phyloP scores from a whole-genome alignment of 306 rosid species.

The Prinsepia uniflora region DNA sequence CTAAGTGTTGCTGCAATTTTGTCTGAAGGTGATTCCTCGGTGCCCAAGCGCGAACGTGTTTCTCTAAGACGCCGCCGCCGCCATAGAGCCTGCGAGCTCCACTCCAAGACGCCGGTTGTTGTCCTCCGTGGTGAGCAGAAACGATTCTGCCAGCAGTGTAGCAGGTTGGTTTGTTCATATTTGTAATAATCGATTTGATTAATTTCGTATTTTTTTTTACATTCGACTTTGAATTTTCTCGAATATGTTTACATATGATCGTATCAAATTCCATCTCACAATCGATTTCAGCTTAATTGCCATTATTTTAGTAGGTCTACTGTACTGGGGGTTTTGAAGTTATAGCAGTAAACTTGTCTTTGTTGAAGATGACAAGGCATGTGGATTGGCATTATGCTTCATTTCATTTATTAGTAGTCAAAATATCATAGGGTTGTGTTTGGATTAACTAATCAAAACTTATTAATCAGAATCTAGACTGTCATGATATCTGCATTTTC shows the following conservation, averaged over 20 bases:
- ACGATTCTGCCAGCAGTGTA: too few species aligned
- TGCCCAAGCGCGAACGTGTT: too few species aligned
- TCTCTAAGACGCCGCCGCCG: too few species aligned
- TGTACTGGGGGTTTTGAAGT: too few species aligned
- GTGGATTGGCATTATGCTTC: constrained; percentile 8
- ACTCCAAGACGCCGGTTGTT: constrained; percentile 43
- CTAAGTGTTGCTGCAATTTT: too few species aligned
- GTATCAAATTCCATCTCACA: too few species aligned
- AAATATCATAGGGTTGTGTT: not conserved
- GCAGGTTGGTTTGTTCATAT: constrained; percentile 31
- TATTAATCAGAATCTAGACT: constrained; percentile 7
- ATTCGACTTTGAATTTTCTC: too few species aligned
- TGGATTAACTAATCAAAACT: constrained; percentile 15
- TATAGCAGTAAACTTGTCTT: constrained; percentile 14
- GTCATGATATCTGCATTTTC: constrained; percentile 3
- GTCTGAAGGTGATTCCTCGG: too few species aligned
- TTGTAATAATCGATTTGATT: not conserved
- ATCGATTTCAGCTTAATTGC: too few species aligned
- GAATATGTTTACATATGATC: not conserved
- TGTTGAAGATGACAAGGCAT: constrained; percentile 16
- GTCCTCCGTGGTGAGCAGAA: constrained; percentile 33
- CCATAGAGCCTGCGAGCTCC: constrained; percentile 46
- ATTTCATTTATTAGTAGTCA: not conserved
- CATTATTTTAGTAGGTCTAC: too few species aligned
- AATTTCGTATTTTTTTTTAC: too few species aligned